Conservation (phyloP, 176 grass and related monocot genomes). For the Triticum urartu region DNA sequence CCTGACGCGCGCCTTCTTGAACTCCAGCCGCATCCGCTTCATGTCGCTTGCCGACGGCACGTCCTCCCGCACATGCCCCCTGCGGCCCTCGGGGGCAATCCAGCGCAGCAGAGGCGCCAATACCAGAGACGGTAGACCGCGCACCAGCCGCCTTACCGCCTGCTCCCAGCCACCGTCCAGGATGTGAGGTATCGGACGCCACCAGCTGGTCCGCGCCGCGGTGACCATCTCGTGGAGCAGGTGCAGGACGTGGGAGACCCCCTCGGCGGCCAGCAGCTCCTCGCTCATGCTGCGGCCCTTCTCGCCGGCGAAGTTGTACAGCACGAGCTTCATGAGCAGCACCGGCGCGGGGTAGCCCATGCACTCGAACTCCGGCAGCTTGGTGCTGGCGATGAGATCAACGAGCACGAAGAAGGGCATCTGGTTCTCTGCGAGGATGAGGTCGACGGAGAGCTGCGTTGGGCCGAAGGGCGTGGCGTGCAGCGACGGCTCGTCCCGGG, state of each 20-base stretch:
- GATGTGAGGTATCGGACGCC: too few relatives aligned
- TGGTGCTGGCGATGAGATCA: conserved; percentile 14
- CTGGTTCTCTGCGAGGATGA: conserved; percentile 55
- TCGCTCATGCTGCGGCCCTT: conserved; percentile 39
- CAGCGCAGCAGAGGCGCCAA: conserved; percentile 2
- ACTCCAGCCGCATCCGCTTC: conserved; percentile 48
- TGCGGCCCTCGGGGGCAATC: too few relatives aligned
- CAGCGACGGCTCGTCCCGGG: conserved; percentile 24
- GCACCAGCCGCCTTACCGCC: background rate
- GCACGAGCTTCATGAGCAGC: conserved; percentile 32
- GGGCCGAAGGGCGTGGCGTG: conserved; percentile 46
- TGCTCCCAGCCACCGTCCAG: conserved; percentile 13
- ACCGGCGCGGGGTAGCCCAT: background rate
- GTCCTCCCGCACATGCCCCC: background rate
- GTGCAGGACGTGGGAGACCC: conserved; percentile 36
- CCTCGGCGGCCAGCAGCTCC: background rate
- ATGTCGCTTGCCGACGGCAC: conserved; percentile 51
- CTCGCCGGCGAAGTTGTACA: conserved; percentile 39
- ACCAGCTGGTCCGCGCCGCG: conserved; percentile 12
- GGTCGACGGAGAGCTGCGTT: conserved; percentile 43
- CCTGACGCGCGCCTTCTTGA: conserved; percentile 17
- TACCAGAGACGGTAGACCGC: too few relatives aligned
- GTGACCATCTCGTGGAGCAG: conserved; percentile 38
- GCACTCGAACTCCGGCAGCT: conserved; percentile 15
- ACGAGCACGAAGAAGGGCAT: conserved; percentile 46